phyloP scores from a whole-genome alignment of 1,284 basidiomycete species.

The Sanghuangporus baumii region DNA sequence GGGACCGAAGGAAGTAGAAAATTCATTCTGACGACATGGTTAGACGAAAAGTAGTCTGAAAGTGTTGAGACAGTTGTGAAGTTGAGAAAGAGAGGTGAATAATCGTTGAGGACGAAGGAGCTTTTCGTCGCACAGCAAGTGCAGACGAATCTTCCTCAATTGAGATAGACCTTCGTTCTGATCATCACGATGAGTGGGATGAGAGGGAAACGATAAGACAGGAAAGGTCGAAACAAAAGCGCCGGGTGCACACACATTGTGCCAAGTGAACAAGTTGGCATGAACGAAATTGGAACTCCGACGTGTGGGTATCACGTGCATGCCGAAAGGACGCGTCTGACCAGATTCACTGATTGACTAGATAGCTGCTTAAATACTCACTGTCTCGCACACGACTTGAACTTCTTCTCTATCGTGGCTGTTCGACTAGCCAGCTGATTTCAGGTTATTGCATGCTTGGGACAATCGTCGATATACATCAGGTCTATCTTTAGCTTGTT shows the following conservation, averaged over 20 bases:
- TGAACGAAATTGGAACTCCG: neutral
- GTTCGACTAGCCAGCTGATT: no score
- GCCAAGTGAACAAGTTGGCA: no score
- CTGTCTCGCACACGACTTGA: neutral
- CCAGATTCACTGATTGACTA: neutral
- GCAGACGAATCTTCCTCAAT: neutral
- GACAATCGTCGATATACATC: neutral
- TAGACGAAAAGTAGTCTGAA: no score
- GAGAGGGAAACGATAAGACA: neutral
- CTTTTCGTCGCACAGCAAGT: no score
- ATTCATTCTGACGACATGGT: no score
- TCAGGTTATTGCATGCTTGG: neutral
- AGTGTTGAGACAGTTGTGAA: no score
- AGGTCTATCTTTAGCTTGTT: neutral
- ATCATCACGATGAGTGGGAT: neutral
- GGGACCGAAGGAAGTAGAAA: no score
- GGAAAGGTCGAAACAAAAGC: neutral
- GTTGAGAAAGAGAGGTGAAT: no score
- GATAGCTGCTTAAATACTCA: neutral
- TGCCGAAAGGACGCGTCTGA: neutral
- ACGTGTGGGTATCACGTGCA: neutral
- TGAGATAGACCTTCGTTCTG: neutral
- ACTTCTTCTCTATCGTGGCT: neutral
- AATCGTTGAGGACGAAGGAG: no score
- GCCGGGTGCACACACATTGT: neutral